These are phyloP conservation scores for Saitozyma podzolica DNA, from an alignment of 768 basidiomycete genomes.

Conservation along the genomic window DNA sequence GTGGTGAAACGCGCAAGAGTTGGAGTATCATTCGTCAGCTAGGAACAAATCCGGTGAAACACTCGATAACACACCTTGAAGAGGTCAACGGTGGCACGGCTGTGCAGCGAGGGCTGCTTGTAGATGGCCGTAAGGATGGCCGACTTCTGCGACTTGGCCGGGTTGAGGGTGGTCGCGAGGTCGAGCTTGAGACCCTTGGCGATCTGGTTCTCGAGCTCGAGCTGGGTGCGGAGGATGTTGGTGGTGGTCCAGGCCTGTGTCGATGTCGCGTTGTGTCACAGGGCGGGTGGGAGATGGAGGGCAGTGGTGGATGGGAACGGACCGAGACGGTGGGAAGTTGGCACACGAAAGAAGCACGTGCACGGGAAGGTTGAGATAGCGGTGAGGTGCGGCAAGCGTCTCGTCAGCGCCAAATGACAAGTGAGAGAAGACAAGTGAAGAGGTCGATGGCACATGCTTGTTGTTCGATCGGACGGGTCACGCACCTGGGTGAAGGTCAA, in stretches of 20 bases:
- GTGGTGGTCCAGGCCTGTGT: constrained; percentile 85
- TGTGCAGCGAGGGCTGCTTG: constrained; percentile 95
- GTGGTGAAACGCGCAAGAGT: too few species aligned
- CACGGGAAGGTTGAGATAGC: neutral
- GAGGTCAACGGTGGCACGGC: constrained; percentile 82
- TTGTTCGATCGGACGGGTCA: constrained; percentile 1
- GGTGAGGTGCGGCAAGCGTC: neutral
- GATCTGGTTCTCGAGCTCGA: constrained; percentile 96
- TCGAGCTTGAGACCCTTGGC: constrained; percentile 98
- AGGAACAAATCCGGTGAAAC: neutral
- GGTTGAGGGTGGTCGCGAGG: constrained; percentile 74
- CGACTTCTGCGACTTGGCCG: constrained; percentile 80
- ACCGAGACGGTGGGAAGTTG: too few species aligned
- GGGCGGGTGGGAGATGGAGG: too few species aligned
- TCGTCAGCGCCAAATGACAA: neutral
- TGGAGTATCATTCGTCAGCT: neutral
- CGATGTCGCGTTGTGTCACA: neutral
- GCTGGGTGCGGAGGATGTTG: constrained; percentile 84
- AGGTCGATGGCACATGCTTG: neutral
- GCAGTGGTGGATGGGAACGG: too few species aligned
- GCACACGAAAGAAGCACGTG: too few species aligned
- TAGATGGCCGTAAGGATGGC: constrained; percentile 80
- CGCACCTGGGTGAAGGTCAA: constrained; percentile 72
- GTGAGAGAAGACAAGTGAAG: neutral
- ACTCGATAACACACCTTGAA: constrained; percentile 70